Evolutionary conservation across 192 early-diverging fungal species (phyloP).

Genomic region (Podila minutissima): DNA sequence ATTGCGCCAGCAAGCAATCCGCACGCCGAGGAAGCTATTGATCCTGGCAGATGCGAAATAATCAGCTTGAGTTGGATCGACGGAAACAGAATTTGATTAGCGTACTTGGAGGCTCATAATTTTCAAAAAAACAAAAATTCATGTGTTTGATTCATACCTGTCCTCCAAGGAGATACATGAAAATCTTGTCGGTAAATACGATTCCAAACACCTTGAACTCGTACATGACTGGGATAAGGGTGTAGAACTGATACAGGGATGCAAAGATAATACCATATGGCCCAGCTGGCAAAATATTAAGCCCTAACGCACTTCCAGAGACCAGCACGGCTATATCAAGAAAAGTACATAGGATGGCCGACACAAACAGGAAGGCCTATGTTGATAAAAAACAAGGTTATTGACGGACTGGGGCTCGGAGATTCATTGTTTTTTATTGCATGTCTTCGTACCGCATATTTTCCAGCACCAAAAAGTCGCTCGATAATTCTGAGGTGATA

Average conservation of each 20-base stretch:
- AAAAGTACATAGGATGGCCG: conserved; percentile 58
- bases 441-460: conserved; percentile 62
- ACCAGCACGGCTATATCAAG: conserved; percentile 63
- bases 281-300: conserved; percentile 61
- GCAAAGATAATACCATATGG: conserved; percentile 70
- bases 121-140: background rate
- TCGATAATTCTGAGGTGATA: conserved; percentile 70
- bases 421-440: background rate
- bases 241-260: conserved; percentile 65
- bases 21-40: conserved; percentile 54
- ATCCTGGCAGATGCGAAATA: conserved; percentile 52
- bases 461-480: conserved; percentile 67
- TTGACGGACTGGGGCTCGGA: too few relatives aligned
- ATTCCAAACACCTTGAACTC: conserved; percentile 64
- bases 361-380: conserved; percentile 64
- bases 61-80: conserved; percentile 46
- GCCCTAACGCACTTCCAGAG: conserved; percentile 52
- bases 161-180: conserved; percentile 55
- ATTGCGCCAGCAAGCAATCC: conserved; percentile 63
- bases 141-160: conserved; percentile 46
- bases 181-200: conserved; percentile 59
- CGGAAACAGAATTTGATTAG: background rate
- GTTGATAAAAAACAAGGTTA: too few relatives aligned
- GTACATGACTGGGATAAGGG: conserved; percentile 61
- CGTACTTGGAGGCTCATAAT: background rate